Base-by-base conservation (phyloP, 129 eudicot species). In the Flaveria linearis region DNA sequence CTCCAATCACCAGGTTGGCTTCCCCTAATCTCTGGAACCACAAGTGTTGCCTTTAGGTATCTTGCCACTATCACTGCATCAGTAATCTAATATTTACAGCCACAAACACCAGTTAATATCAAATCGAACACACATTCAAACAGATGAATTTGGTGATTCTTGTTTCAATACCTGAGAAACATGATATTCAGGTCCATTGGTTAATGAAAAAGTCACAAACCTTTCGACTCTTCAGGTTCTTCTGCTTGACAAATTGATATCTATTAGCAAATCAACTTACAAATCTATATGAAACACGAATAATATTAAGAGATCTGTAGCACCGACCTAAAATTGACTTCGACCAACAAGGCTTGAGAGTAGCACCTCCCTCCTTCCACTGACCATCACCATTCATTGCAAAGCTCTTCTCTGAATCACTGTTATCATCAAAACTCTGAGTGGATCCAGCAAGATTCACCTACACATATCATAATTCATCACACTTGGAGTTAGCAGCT, bases 171-270 rank as follows among this genome's bases (percentile, higher is more conserved):
- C 99, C 99, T 94, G 99, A 3, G 99, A 91, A 74, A 91, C 89
- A 69, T 94, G 99, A 78, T 84, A 94, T 81, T 94, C 99, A 16
- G 99, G 97, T 76, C 99, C 99, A 16, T 94, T 90, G 50, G 99
- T 91, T 47, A 94, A 79, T 39, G 99, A 94, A 82, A 94, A 94
- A 75, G 96, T 94, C 56, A 94, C 87, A 77, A 70, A 94, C 2
- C 99, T 71, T 81, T 86, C 3, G 93, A 78, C 76, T 88, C 86
- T 25, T 84, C 90, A 4, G 70, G 85, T 45, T 89, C 94, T 75
- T 91, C 99, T 87, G 70, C 49, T 62, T 30, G 26, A 26, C 76
- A 60, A 16, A 51, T 15, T 23, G 8, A 68, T 69, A 16, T 14
- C 81, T 63, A 23, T 60, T 63, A 16, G 14, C 81, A 68, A 18